Conservation (phyloP, 169 alveolate species). For the Miamiensis avidus region DNA sequence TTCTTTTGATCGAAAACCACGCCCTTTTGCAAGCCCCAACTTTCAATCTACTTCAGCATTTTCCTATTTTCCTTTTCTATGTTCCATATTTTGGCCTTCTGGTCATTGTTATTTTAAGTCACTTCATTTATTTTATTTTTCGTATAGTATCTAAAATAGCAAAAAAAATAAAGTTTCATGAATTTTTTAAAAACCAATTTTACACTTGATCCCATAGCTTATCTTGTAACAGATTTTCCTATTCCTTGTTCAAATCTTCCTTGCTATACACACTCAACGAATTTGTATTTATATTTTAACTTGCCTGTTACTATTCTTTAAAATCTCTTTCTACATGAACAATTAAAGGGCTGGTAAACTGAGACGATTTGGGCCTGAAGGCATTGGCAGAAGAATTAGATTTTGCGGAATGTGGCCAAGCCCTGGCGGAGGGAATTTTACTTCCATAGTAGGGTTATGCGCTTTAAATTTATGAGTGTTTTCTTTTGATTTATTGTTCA, state of each 20-base stretch:
- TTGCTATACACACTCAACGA: not conserved
- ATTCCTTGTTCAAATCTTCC: not conserved
- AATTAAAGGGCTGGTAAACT: not conserved
- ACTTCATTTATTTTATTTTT: slow-evolving; percentile 24
- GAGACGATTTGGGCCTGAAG: not conserved
- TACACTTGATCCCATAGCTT: slow-evolving; percentile 28
- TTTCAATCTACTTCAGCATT: slow-evolving; percentile 15
- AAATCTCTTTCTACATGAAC: slow-evolving; percentile 16
- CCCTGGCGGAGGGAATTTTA: no score
- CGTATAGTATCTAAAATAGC: not conserved
- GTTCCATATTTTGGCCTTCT: slow-evolving; percentile 20
- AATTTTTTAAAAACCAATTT: not conserved
- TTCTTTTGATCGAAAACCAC: slow-evolving; percentile 22
- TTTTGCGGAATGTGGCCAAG: no score
- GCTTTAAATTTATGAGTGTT: not conserved
- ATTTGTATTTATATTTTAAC: no score
- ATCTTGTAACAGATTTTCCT: slow-evolving; percentile 7
- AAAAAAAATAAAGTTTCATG: not conserved
- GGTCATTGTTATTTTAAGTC: not conserved
- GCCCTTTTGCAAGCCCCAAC: slow-evolving; percentile 11
- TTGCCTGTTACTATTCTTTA: not conserved
- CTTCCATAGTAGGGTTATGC: not conserved
- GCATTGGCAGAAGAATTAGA: no score
- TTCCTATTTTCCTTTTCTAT: slow-evolving; percentile 30
- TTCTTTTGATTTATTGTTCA: no score